Evolutionary conservation across 2,329 filamentous ascomycete species (phyloP), one percentile per base, ranked within the genome.

Genomic region (Paraphoma chrysanthemicola): DNA sequence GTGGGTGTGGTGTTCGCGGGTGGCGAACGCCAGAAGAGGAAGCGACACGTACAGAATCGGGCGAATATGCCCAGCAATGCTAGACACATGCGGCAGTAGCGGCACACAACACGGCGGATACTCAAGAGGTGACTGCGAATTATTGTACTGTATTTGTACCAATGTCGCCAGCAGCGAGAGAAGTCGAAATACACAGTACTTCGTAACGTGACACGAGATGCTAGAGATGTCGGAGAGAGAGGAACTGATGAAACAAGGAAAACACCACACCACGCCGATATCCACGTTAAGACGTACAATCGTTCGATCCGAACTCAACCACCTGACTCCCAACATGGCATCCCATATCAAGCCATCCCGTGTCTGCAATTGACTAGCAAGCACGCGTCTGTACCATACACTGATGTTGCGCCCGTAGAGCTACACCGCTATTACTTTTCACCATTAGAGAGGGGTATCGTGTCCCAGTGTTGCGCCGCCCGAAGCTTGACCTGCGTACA

Each of bases 371-470:
- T 54, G 42, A 57, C 56, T 23, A 33, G 60, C 57, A 61, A 61
- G 60, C 56, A 61, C 53, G 63, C 62, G 54, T 53, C 57, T 57
- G 56, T 65, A 48, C 56, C 47, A 76, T 66, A 39, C 59, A 59
- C 49, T 45, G 55, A 59, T 59, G 48, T 70, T 54, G 56, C 33
- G 39, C 64, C 64, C 60, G 56, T 57, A 57, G 62, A 69, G 68
- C 66, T 58, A 64, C 66, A 64, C 64, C 53, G 54, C 54, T 66
- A 74, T 75, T 72, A 75, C 63, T 67, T 73, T 75, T 75, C 62
- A 65, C 69, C 71, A 74, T 74, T 74, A 74, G 63, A 63, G 61
- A 67, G 67, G 72, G 74, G 73, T 76, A 74, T 76, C 72, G 70
- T 68, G 73, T 68, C 72, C 63, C 67, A 62, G 62, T 60, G 60